Base-by-base conservation (phyloP, 2,329 filamentous ascomycete genomes). In the Cryphonectria japonica region DNA sequence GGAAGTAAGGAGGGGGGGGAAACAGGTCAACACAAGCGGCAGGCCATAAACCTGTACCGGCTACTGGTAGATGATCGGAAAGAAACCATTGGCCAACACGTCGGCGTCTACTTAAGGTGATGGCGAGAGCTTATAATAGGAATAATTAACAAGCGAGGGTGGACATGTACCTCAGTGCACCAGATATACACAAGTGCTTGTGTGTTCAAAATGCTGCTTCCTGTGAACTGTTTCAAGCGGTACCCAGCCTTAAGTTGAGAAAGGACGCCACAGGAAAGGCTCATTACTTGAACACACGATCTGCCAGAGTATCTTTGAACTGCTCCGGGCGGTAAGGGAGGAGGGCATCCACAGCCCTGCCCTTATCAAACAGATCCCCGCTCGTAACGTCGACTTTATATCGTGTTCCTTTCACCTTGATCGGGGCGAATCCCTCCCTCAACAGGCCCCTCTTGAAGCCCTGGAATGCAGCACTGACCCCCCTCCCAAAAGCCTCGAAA, bases 321-420 rank as follows among this genome's bases (percentile, higher is more conserved):
- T 64, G 68, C 22, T 73, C 62, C 2, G 70, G 72, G 16, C 65
- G 67, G 41, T 52, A 74, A 76, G 72, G 72, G 43, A 87, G 83
- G 54, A 91, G 76, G 73, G 85, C 83, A 79, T 91, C 89, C 68
- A 91, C 77, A 3, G 87, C 87, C 69, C 82, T 83, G 60, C 90
- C 90, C 4, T 85, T 82, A 57, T 91, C 89, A 65, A 90, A 82
- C 32, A 86, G 86, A 81, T 87, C 89, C 0, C 87, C 88, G 54
- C 84, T 83, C 2, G 82, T 82, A 22, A 89, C 82, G 74, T 91
- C 89, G 32, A 91, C 78, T 80, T 89, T 90, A 77, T 87, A 89
- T 67, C 80, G 78, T 46, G 80, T 77, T 26, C 82, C 84, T 14
- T 85, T 80, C 19, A 89, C 80, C 67, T 77, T 78, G 66, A 91